Evolutionary conservation across 495 filamentous ascomycete genomes (phyloP), one percentile per base, ranked within the genome.

Genomic region (Tetracladium setigerum): DNA sequence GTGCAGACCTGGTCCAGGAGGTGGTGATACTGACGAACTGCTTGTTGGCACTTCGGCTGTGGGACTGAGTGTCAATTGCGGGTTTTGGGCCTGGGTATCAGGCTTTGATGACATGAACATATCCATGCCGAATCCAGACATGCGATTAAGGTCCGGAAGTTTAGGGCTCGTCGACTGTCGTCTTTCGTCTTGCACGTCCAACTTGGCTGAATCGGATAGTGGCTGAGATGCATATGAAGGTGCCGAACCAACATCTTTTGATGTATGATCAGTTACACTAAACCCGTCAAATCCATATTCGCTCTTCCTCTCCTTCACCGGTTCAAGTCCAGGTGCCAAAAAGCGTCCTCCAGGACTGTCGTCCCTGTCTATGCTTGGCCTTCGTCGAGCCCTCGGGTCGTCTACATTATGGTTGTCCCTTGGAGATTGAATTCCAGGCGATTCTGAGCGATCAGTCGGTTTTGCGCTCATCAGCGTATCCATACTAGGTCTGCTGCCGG

Each of bases 141-240:
- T 62, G 35, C 82, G 76, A 42, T 73, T 71, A 13, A 86, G 48
- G 58, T 85, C 77, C 1, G 84, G 85, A 14, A 89, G 66, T 40
- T 76, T 70, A 1, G 71, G 78, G 42, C 68, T 73, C 12, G 62
- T 65, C 1, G 72, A 75, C 27, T 62, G 64, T 30, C 48, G 16
- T 0, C 47, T 49, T 4, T 13, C 34, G 4, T 46, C 31, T 24
- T 54, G 41, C 4, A 33, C 40, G 22, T 46, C 44, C n/a, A 53
- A 34, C 24, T 16, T 32, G 7, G 41, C 24, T 4, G 24, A 7
- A 27, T 39, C 34, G 0, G 14, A 30, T 14, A 13, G 12, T 12
- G 40, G 9, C 13, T 30, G 0, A n/a, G 13, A 38, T 30, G 14
- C 16, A 22, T 46, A 19, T n/a, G 30, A 10, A 3, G 37, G 14